These are phyloP conservation scores for Hyaloperonospora brassicae DNA, from an alignment of 352 stramenopile genomes.

Conservation along the genomic window DNA sequence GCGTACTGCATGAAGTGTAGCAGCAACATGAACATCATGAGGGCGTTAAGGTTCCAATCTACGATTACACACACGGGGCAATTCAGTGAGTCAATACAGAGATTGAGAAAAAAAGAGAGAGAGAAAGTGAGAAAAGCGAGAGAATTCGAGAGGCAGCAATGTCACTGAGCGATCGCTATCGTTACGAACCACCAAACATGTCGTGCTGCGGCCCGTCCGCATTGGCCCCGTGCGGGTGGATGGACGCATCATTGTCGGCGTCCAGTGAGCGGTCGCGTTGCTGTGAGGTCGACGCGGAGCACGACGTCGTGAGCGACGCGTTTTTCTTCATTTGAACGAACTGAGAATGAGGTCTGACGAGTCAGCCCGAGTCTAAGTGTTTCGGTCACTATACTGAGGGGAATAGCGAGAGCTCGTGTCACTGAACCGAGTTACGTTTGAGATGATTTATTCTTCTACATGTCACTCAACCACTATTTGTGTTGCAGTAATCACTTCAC, in stretches of 20 bases:
- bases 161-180: not conserved
- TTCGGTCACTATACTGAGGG: no score
- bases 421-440: no score
- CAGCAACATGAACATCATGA: slow-evolving; percentile 81
- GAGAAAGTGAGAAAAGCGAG: slow-evolving; percentile 5
- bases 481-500: no score
- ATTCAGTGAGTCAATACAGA: no score
- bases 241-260: slow-evolving; percentile 11
- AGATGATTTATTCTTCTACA: no score
- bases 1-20: slow-evolving; percentile 85
- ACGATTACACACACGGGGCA: not conserved
- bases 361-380: no score
- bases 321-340: slow-evolving; percentile 29
- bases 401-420: no score
- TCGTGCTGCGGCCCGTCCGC: slow-evolving; percentile 43
- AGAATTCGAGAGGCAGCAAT: not conserved
- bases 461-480: no score
- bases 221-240: slow-evolving; percentile 9
- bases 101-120: not conserved
- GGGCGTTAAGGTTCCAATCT: slow-evolving; percentile 79
- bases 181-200: slow-evolving; percentile 71
- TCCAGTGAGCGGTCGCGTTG: slow-evolving; percentile 15
- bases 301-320: slow-evolving; percentile 22
- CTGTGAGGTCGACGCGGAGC: slow-evolving; percentile 31
- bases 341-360: slow-evolving; percentile 4